Base-by-base conservation (phyloP, 768 basidiomycete species). In the Boletus reticuloceps region DNA sequence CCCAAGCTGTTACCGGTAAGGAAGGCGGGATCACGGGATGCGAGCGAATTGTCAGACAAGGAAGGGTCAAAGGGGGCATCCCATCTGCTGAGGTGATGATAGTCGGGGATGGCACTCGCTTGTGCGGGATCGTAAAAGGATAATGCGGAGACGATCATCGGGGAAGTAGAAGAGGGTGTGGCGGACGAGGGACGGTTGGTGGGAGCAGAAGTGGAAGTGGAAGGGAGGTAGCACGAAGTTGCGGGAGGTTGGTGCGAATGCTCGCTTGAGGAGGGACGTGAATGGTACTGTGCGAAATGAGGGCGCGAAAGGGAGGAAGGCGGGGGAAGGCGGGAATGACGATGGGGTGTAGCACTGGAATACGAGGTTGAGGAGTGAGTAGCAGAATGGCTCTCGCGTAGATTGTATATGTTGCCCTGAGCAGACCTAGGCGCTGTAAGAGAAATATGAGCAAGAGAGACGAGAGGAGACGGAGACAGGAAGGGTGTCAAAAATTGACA, bases 131-230 rank as follows among this genome's bases (percentile, higher is more conserved):
- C 80, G 64, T 83, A 85, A 61, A 82, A 82, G 8, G 81, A 75
- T 10, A 81, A 74, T 0, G 75, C 73, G 16, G 82, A 75, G 37
- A 79, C 79, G 58, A 85, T 84, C 83, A 85, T 84, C 39, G 63
- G 53, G 7, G 59, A 22, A 6, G 52, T 11, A 32, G 58, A 34
- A 2, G 61, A 14, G 10, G 58, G 5, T 17, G 62, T 10, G 10
- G 16, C 19, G 27, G 62, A 34, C 13, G 43, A n/a, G 20, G 53
- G 34, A 14, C 14, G 55, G 37, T 20, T 34, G 17, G 47, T 4
- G n/a, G 50, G 34, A 25, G 44, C 39, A 12, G 58, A 25, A 16
- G 57, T 5, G 2, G 59, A 37, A 11, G 47, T 4, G 5, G 56
- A 25, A 20, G 54, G 38, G 10, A 47, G 49, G 29, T 55, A 58